phyloP scores from a whole-genome alignment of 805 yeast genomes.

The Metschnikowia vanudenii region DNA sequence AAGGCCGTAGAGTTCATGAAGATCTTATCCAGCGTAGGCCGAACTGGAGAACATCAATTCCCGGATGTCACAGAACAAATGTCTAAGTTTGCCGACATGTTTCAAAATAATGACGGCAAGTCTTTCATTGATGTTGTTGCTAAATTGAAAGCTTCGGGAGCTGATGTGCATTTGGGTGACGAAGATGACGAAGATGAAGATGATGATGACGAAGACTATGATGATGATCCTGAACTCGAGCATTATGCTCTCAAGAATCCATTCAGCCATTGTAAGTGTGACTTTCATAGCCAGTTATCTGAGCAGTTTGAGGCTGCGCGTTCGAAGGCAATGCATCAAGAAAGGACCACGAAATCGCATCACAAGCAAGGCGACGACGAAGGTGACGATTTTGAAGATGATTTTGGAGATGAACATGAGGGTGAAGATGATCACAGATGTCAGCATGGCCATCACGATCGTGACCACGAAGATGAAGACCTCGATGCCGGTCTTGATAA shows the following conservation, averaged over 20 bases:
- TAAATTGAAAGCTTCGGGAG: slow-evolving; percentile 41
- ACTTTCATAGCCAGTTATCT: slow-evolving; percentile 21
- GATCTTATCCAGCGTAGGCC: slow-evolving; percentile 6
- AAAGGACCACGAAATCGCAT: slow-evolving; percentile 14
- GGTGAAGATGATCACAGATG: slow-evolving; percentile 27
- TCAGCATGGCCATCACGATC: slow-evolving; percentile 2
- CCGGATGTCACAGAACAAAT: slow-evolving; percentile 11
- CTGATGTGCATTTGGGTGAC: slow-evolving; percentile 1
- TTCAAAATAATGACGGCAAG: slow-evolving; percentile 74
- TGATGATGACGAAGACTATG: not conserved
- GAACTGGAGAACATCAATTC: not conserved
- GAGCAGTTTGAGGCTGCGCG: slow-evolving; percentile 32
- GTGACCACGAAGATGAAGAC: slow-evolving; percentile 9
- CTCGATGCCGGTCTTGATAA: slow-evolving; percentile 23
- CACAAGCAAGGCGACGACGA: slow-evolving; percentile 24
- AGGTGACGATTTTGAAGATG: slow-evolving; percentile 19
- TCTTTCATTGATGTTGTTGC: slow-evolving; percentile 76
- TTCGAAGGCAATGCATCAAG: slow-evolving; percentile 28
- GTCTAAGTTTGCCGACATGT: slow-evolving; percentile 64
- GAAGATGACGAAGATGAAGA: not conserved
- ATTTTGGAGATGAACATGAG: slow-evolving; percentile 1
- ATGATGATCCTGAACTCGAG: slow-evolving; percentile 9
- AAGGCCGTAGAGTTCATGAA: slow-evolving; percentile 14
- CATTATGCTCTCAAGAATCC: slow-evolving; percentile 16
- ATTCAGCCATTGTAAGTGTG: slow-evolving; percentile 8